Evolutionary conservation across 768 basidiomycete genomes (phyloP).

Genomic region (Pleurotus giganteus): DNA sequence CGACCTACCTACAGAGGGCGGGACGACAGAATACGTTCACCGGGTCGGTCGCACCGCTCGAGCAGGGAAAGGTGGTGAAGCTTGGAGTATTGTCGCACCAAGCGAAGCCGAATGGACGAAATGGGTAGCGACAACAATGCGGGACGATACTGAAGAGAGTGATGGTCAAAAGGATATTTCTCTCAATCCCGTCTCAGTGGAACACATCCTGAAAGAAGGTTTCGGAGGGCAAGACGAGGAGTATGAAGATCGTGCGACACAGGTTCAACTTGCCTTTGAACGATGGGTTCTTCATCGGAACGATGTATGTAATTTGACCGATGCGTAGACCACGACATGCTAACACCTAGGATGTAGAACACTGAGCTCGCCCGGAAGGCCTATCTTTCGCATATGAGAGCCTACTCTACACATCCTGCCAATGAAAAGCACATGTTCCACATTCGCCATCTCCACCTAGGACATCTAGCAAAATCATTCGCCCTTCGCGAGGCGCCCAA

Average conservation of each 20-base stretch:
- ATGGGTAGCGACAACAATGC: conserved; percentile 87
- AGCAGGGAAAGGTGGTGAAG: conserved; percentile 92
- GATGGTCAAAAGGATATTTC: conserved; percentile 39
- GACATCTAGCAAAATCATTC: conserved; percentile 92
- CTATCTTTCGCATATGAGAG: conserved; percentile 89
- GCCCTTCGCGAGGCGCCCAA: conserved; percentile 85
- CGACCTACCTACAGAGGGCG: conserved; percentile 96
- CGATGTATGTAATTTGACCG: conserved; percentile 47
- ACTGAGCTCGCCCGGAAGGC: conserved; percentile 76
- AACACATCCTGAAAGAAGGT: conserved; percentile 71
- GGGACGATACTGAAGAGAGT: conserved; percentile 37
- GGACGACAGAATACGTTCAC: conserved; percentile 95
- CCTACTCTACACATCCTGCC: conserved; percentile 95
- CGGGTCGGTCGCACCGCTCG: conserved; percentile 96
- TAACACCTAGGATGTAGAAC: conserved; percentile 48
- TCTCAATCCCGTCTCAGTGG: conserved; percentile 61
- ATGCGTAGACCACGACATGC: not conserved
- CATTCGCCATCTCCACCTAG: conserved; percentile 89
- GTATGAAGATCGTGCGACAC: conserved; percentile 88
- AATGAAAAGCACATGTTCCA: conserved; percentile 98
- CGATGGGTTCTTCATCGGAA: conserved; percentile 81
- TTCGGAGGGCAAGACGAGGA: conserved; percentile 84
- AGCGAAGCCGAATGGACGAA: conserved; percentile 87
- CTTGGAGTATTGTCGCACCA: conserved; percentile 89
- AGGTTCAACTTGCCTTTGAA: conserved; percentile 94